Percentiles rank a stretch among this genome's conserved stretches.
Conservation (phyloP, 768 basidiomycete genomes). For the Leccinum uliginosum region DNA sequence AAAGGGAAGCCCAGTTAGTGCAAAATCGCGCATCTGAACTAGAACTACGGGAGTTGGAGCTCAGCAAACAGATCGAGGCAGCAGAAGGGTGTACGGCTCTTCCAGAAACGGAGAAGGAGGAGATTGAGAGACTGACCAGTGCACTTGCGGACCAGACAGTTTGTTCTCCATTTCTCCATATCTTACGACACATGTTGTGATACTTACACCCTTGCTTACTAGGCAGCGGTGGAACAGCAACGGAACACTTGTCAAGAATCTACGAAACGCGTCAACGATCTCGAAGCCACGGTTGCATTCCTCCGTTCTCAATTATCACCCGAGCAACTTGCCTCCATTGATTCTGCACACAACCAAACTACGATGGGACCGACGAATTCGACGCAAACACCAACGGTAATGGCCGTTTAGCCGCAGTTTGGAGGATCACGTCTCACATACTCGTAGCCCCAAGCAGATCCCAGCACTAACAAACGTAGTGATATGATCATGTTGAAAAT, state of each 20-base stretch:
- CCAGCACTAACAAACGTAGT: constrained; percentile 10
- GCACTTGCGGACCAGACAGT: constrained; percentile 22
- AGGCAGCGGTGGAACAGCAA: constrained; percentile 15
- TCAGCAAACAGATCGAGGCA: constrained; percentile 8
- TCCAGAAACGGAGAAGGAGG: constrained; percentile 13
- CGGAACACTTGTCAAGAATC: constrained; percentile 10
- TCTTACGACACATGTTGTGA: not conserved
- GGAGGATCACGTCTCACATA: constrained; percentile 4
- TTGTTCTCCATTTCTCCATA: constrained; percentile 11
- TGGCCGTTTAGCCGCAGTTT: not conserved
- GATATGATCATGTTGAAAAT: constrained; percentile 23
- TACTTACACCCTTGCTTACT: not conserved
- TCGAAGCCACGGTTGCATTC: constrained; percentile 13
- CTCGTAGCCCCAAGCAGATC: constrained; percentile 7
- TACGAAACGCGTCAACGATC: constrained; percentile 12
- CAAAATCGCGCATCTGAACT: constrained; percentile 11
- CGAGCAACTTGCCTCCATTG: constrained; percentile 19
- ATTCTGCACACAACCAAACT: not conserved
- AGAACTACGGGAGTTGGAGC: constrained; percentile 7
- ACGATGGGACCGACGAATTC: not conserved
- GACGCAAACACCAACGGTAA: constrained; percentile 11
- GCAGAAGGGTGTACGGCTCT: constrained; percentile 7
- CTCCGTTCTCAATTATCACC: constrained; percentile 17
- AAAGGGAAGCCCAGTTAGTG: constrained; percentile 18
- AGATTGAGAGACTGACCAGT: constrained; percentile 8